phyloP scores from a whole-genome alignment of 2,329 filamentous ascomycete species.

The Daldinia eschscholtzii region DNA sequence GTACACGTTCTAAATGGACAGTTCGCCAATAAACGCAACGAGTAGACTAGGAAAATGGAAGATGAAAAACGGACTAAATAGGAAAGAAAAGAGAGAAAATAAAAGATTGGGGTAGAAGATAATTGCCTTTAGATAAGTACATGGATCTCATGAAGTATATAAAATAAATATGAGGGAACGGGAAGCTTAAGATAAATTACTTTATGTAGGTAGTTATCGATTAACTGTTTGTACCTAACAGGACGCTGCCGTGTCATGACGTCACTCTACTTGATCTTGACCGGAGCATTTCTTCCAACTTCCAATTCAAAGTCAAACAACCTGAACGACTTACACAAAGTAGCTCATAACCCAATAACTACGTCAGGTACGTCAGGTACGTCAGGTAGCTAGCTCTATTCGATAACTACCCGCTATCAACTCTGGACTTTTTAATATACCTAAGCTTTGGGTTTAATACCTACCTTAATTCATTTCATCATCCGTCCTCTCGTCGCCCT shows the following conservation, averaged over 20 bases:
- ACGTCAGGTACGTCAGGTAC: background rate
- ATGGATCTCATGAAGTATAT: background rate
- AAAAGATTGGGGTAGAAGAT: background rate
- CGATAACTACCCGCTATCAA: background rate
- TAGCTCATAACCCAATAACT: background rate
- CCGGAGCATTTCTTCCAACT: slow-evolving; percentile 38
- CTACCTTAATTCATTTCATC: background rate
- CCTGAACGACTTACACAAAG: background rate
- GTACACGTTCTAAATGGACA: background rate
- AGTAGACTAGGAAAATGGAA: background rate
- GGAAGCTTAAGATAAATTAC: background rate
- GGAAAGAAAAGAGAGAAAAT: background rate
- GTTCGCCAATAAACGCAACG: background rate
- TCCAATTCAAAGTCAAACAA: slow-evolving; percentile 16
- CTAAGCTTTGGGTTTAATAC: too few relatives aligned
- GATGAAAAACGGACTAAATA: background rate
- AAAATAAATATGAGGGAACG: background rate
- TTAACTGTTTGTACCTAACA: background rate
- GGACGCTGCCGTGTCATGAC: slow-evolving; percentile 18
- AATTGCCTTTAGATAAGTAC: background rate
- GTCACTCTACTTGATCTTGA: slow-evolving; percentile 18
- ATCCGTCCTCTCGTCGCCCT: background rate
- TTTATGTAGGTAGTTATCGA: background rate
- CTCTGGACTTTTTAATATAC: too few relatives aligned
- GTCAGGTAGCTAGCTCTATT: background rate